Percentiles rank a stretch among this genome's conserved stretches.
Conservation (phyloP, 1,284 basidiomycete species). For the Xerocomus nothofagi region DNA sequence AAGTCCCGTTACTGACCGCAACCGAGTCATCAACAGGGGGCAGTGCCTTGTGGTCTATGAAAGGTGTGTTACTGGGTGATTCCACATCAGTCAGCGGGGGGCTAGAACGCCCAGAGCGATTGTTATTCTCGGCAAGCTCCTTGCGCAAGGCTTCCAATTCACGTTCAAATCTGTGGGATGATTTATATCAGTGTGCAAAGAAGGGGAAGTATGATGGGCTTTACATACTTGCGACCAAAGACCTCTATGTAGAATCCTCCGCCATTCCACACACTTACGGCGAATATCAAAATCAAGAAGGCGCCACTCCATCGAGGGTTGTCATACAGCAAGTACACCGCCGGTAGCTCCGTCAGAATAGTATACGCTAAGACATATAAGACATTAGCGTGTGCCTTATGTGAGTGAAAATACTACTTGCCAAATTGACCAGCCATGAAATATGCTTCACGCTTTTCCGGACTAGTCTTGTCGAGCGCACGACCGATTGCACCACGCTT, state of each 20-base stretch:
- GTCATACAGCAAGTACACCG: constrained; percentile 79
- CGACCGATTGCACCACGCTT: constrained; percentile 82
- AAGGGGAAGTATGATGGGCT: not conserved
- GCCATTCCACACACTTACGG: constrained; percentile 83
- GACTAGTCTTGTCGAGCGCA: constrained; percentile 57
- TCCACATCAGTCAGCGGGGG: constrained; percentile 45
- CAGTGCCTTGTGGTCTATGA: constrained; percentile 24
- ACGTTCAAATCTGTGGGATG: constrained; percentile 71
- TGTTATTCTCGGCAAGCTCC: constrained; percentile 70
- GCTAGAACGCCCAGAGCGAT: constrained; percentile 54
- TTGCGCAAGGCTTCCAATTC: constrained; percentile 87
- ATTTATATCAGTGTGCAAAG: constrained; percentile 8
- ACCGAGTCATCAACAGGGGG: constrained; percentile 17
- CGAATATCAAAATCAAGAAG: constrained; percentile 79
- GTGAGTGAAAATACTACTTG: constrained; percentile 37
- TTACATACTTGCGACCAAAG: constrained; percentile 85
- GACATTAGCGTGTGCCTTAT: not conserved
- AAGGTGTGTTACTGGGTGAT: constrained; percentile 36
- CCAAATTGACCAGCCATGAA: constrained; percentile 89
- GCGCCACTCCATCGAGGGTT: constrained; percentile 71
- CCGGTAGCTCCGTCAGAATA: constrained; percentile 83
- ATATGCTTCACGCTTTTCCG: constrained; percentile 62
- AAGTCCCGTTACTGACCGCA: constrained; percentile 1
- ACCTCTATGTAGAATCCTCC: constrained; percentile 92
- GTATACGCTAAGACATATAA: constrained; percentile 67